Evolutionary conservation across 805 yeast genomes (phyloP), one percentile per base, ranked within the genome.

Genomic region (Hanseniaspora lachancei): DNA sequence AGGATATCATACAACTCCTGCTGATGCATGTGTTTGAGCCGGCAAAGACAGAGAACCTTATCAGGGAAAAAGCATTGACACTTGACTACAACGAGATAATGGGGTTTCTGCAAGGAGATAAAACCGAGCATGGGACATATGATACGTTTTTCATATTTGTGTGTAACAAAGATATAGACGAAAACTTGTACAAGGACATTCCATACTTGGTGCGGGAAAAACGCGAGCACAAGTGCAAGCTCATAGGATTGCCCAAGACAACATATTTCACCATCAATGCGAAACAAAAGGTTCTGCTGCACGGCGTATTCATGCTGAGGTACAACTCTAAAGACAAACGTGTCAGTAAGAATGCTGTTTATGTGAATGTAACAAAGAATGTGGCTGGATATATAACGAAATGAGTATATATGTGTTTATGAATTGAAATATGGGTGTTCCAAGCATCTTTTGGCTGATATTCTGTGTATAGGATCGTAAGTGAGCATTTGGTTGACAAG

Each of bases 361-460:
- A 53, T 32, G 21, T 36, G 34, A 53, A 46, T 29, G 18, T 53
- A 15, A 46, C n/a, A 8, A 46, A 46, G 6, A 53, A 44, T 24
- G 50, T 53, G 16, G 24, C 34, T 5, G 35, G 56, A 53, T 53
- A 32, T 53, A 46, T 53, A 53, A 50, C 18, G 3, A 21, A 21
- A 9, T 41, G n/a, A n/a, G 21, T 32, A 29, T 46, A 3, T 46
- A 6, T 12, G 2, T 54, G 2, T 54, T 66, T 64, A 60, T 16
- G 50, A 27, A 41, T 39, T 53, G 34, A 69, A 69, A 55, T 69
- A 93, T 12, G 96, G 95, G 70, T 91, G 97, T 61, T 77, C 66
- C 58, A 89, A 76, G 2, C 97, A 97, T 60, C 96, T 77, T 71
- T 89, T 89, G 55, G 98, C 98, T 64, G 95, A 84, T 63, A 93